phyloP scores from a whole-genome alignment of 441 rosid genomes.

The Euphorbia corollata region DNA sequence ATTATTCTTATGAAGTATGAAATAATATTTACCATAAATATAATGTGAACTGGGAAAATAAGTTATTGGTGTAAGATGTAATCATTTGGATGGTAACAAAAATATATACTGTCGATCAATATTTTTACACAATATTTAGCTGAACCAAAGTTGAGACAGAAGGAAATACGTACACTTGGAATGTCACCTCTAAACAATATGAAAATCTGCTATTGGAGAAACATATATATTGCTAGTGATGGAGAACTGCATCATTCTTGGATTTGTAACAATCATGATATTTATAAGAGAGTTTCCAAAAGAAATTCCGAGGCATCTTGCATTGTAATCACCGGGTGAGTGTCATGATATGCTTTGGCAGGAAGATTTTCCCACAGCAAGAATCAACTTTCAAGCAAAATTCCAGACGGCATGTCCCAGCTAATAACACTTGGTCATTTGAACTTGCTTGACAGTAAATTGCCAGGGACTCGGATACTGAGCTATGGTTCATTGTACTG shows the following conservation, averaged over 20 bases:
- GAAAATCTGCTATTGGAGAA: too few species aligned
- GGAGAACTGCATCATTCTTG: neutral
- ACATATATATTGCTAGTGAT: neutral
- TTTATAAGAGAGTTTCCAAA: neutral
- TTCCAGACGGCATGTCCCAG: neutral
- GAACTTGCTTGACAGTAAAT: neutral
- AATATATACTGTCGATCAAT: too few species aligned
- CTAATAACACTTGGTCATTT: neutral
- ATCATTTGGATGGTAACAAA: too few species aligned
- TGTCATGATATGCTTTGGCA: neutral
- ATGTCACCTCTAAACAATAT: too few species aligned
- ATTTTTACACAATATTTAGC: too few species aligned
- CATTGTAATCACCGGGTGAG: neutral
- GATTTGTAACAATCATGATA: neutral
- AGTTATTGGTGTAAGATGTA: too few species aligned
- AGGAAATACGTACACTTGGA: too few species aligned
- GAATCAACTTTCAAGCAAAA: neutral
- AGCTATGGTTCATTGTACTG: too few species aligned
- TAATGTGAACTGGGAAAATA: too few species aligned
- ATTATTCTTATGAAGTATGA: too few species aligned
- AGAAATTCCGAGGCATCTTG: neutral
- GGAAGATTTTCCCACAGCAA: neutral
- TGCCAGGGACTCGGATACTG: neutral
- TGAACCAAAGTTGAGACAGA: too few species aligned
- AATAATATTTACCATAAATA: too few species aligned